These are phyloP conservation scores for Artemisia tridentata DNA, from an alignment of 129 eudicot species.

Conservation along the genomic window DNA sequence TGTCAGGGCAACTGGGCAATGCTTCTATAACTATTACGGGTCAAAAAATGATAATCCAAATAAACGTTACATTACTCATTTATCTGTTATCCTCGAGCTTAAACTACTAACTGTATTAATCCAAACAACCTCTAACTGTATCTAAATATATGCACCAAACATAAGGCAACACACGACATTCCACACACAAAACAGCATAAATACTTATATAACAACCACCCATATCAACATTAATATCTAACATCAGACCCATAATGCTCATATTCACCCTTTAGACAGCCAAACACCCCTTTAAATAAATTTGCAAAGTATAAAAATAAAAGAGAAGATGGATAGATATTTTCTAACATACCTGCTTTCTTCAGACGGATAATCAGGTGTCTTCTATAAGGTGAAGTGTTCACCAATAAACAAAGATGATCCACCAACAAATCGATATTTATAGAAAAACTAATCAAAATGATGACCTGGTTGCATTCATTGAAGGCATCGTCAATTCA, in stretches of 20 bases:
- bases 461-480: too few relatives aligned
- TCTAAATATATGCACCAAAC: not conserved
- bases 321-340: too few relatives aligned
- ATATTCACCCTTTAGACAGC: conserved; percentile 29
- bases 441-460: too few relatives aligned
- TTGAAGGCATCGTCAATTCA: too few relatives aligned
- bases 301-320: conserved; percentile 26
- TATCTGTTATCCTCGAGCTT: not conserved
- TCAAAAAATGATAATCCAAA: not conserved
- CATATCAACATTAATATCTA: not conserved
- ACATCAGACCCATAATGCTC: conserved; percentile 83
- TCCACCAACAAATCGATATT: too few relatives aligned
- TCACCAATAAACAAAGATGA: too few relatives aligned
- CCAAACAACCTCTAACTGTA: not conserved
- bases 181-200: not conserved
- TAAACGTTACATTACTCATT: not conserved
- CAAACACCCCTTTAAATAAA: conserved; percentile 27
- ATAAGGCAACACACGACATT: not conserved
- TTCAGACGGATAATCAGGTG: too few relatives aligned
- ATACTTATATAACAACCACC: not conserved
- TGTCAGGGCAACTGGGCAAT: not conserved
- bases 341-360: too few relatives aligned
- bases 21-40: not conserved
- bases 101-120: not conserved
- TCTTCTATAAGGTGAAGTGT: too few relatives aligned